Conservation (phyloP, 176 grass and related monocot species). For the Secale cereale region DNA sequence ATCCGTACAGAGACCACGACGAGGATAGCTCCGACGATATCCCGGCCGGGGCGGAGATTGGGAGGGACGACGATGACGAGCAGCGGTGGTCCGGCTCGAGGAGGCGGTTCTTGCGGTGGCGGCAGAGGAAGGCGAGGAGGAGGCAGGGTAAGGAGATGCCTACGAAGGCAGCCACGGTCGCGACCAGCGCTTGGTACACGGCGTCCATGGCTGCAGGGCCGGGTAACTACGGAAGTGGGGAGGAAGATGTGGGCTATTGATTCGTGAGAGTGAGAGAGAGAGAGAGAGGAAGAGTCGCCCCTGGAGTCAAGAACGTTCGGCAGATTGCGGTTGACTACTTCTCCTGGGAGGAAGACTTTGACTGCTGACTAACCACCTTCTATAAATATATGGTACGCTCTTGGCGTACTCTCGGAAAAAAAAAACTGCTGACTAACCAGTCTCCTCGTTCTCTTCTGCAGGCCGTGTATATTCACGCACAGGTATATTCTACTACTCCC, state of each 20-base stretch:
- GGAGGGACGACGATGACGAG: background rate
- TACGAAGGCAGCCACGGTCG: constrained; percentile 19
- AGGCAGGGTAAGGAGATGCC: constrained; percentile 41
- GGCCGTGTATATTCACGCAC: background rate
- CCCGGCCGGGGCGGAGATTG: background rate
- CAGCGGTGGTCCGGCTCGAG: background rate
- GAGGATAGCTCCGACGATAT: background rate
- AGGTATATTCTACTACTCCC: background rate
- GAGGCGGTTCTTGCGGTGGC: background rate
- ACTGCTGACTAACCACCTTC: background rate
- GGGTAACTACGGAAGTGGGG: background rate
- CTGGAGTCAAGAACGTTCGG: constrained; percentile 19
- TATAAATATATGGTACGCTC: no score
- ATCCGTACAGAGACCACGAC: constrained; percentile 30
- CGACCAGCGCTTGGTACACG: constrained; percentile 29
- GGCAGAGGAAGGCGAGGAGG: constrained; percentile 39
- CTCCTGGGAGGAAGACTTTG: constrained; percentile 15
- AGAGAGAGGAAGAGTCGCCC: constrained; percentile 6
- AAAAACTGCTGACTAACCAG: background rate
- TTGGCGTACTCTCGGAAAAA: no score
- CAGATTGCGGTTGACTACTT: constrained; percentile 4
- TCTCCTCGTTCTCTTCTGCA: background rate
- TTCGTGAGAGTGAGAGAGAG: background rate
- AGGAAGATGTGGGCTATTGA: background rate
- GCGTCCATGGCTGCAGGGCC: constrained; percentile 38